Conservation (phyloP, 179 eudicot species). For the Vitellaria paradoxa region DNA sequence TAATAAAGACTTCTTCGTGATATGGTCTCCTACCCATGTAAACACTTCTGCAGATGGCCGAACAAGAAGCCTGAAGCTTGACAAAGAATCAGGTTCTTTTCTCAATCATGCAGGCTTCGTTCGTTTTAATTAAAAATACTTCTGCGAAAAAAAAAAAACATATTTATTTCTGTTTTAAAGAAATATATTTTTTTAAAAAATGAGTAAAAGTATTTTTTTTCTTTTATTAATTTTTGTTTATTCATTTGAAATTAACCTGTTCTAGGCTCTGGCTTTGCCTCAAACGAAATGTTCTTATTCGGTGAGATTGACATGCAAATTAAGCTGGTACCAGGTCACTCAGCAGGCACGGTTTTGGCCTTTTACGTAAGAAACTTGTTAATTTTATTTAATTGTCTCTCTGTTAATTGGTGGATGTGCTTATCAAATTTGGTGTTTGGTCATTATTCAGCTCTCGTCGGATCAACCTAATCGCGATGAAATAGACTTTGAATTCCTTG, state of each 20-base stretch:
- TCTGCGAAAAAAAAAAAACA: too few species aligned
- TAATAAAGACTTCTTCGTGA: conserved; percentile 69
- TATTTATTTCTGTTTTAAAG: too few species aligned
- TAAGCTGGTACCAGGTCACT: conserved; percentile 66
- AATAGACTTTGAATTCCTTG: conserved; percentile 59
- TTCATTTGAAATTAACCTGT: too few species aligned
- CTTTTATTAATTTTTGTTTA: too few species aligned
- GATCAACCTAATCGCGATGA: conserved; percentile 68
- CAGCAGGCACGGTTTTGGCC: conserved; percentile 93
- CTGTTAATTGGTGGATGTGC: neutral
- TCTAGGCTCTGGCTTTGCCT: conserved; percentile 72
- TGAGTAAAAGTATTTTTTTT: too few species aligned
- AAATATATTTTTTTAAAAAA: too few species aligned
- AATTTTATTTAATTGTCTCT: neutral
- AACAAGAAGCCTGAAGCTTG: conserved; percentile 57
- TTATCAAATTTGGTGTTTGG: neutral
- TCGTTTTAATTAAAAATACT: too few species aligned
- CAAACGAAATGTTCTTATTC: conserved; percentile 73
- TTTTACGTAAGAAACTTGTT: conserved; percentile 54
- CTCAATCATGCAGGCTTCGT: neutral
- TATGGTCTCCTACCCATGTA: conserved; percentile 78
- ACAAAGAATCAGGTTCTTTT: conserved; percentile 60
- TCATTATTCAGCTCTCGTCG: conserved; percentile 55
- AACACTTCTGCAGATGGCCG: conserved; percentile 72
- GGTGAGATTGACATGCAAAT: conserved; percentile 88